Base-by-base conservation (phyloP, 306 rosid species). In the Lithocarpus polystachyus region DNA sequence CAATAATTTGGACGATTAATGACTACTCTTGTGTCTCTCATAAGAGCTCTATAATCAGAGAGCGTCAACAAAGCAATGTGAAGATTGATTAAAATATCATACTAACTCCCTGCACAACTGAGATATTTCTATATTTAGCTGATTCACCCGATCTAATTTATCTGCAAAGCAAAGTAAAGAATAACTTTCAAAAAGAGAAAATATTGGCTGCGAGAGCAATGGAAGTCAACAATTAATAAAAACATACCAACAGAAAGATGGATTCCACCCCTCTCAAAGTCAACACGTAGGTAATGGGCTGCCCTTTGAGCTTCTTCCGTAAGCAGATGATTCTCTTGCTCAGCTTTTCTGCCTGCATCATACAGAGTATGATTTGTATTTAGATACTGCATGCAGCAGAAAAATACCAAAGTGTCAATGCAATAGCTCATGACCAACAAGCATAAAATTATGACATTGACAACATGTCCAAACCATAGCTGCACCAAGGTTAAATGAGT, bases 181-280 rank as follows among this genome's bases (percentile, higher is more conserved):
- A 35, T 80, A 26, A 65, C 53, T 61, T 71, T 73, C 60, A 54
- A 17, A 31, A 59, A 77, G 69, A 78, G 22, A 55, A 74, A 84
- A 83, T 8, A 73, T 55, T 55, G n/a, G 15, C 51, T 19, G 29
- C 28, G 77, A 51, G 33, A 79, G 78, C 54, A 29, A 5, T 8
- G 20, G 14, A 33, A 43, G 13, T 45, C 28, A 67, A 45, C 14
- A 56, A 52, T 35, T 33, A 24, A 23, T n/a, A 45, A 28, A 67
- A 14, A 68, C 45, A 80, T 88, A 92, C 98, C 95, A 79, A 85
- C 33, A 82, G 82, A 89, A 80, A 94, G 92, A 86, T 89, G 95
- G 73, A 92, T 89, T 83, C 99, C 99, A 86, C 95, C 95, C 93
- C 95, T 92, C 85, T 94, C 97, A 88, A 94, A 88, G 88, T 94